These are phyloP conservation scores for Multifurca ochricompacta DNA, from an alignment of 768 basidiomycete genomes.

Conservation along the genomic window DNA sequence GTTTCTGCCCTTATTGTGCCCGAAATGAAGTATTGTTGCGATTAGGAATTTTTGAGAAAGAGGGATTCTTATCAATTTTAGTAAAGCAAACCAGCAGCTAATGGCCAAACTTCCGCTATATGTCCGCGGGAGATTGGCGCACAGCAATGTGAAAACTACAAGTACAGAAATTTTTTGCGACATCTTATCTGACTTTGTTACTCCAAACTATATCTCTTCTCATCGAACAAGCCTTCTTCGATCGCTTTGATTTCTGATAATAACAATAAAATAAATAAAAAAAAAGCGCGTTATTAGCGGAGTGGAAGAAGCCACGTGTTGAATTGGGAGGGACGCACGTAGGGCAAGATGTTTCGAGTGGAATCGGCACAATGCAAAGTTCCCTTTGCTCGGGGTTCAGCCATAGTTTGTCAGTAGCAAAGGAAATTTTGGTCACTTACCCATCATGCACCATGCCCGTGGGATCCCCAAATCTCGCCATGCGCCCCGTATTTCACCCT, in stretches of 20 bases:
- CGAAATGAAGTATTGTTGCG: too few relatives aligned
- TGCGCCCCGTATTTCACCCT: slow-evolving; percentile 50
- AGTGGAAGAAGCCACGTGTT: neutral
- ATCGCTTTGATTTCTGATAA: slow-evolving; percentile 60
- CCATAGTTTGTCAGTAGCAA: neutral
- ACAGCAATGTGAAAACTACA: neutral
- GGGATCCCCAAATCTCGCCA: slow-evolving; percentile 46
- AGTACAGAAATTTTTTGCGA: neutral
- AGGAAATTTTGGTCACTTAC: slow-evolving; percentile 32
- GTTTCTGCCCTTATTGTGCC: too few relatives aligned
- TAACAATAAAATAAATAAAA: neutral
- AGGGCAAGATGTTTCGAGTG: slow-evolving; percentile 60
- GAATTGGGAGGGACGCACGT: slow-evolving; percentile 37
- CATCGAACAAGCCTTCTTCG: slow-evolving; percentile 40
- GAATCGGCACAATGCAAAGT: slow-evolving; percentile 55
- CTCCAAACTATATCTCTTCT: slow-evolving; percentile 24
- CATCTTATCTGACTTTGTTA: neutral
- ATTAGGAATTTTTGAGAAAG: too few relatives aligned
- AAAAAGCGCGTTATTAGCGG: neutral
- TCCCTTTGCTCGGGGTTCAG: slow-evolving; percentile 32
- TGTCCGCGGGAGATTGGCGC: neutral
- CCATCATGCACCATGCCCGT: slow-evolving; percentile 53
- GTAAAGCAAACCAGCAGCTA: too few relatives aligned
- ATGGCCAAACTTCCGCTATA: neutral
- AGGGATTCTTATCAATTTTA: neutral